Evolutionary conservation across 2,329 filamentous ascomycete species (phyloP).

Genomic region (Pseudocercospora crystallina): DNA sequence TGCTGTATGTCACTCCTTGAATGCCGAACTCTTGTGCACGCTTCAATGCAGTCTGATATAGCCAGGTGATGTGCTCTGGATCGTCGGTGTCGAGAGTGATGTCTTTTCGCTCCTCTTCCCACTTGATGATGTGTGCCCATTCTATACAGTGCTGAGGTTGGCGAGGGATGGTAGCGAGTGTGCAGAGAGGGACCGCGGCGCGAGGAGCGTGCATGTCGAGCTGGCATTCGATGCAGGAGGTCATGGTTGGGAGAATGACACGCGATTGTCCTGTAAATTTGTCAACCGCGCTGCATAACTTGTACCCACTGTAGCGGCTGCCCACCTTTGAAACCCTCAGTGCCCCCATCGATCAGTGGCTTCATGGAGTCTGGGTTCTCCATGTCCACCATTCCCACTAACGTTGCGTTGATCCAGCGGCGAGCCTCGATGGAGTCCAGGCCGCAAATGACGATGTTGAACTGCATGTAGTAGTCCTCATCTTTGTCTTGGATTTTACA

Average conservation of each 20-base stretch:
- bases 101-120: constrained; percentile 72
- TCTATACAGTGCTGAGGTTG: constrained; percentile 98
- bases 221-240: constrained; percentile 96
- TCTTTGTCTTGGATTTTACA: constrained; percentile 96
- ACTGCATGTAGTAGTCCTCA: constrained; percentile 94
- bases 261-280: constrained; percentile 69
- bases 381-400: constrained; percentile 85
- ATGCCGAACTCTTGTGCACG: constrained; percentile 90
- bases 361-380: constrained; percentile 83
- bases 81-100: constrained; percentile 91
- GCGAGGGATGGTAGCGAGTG: constrained; percentile 90
- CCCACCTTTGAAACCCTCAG: constrained; percentile 82
- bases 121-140: constrained; percentile 98
- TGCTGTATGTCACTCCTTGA: constrained; percentile 84
- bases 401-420: constrained; percentile 96
- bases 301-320: too few relatives aligned
- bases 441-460: constrained; percentile 89
- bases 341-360: constrained; percentile 93
- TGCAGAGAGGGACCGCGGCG: constrained; percentile 94
- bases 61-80: constrained; percentile 95
- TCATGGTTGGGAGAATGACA: constrained; percentile 87
- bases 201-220: constrained; percentile 98
- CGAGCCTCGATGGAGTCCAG: constrained; percentile 95
- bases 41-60: constrained; percentile 78
- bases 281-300: too few relatives aligned